phyloP scores from a whole-genome alignment of 805 yeast genomes.

The Lipomyces sp. region DNA sequence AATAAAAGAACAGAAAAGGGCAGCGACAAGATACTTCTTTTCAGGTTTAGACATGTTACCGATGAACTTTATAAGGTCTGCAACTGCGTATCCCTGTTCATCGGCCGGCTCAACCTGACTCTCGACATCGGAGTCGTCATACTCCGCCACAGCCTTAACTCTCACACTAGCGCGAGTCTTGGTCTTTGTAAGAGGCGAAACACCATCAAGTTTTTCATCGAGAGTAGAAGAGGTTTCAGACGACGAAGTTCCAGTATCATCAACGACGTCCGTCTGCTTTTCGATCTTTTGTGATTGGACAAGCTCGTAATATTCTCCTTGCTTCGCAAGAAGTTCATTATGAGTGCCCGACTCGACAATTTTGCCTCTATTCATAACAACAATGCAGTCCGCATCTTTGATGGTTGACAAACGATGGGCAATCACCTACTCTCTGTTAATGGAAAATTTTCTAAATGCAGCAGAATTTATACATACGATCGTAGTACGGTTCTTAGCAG shows the following conservation, averaged over 20 bases:
- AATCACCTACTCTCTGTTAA: constrained; percentile 53
- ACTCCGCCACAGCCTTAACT: constrained; percentile 1
- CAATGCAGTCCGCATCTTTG: constrained; percentile 56
- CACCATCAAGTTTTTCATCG: constrained; percentile 8
- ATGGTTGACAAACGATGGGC: constrained; percentile 91
- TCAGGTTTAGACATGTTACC: constrained; percentile 17
- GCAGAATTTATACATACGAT: constrained; percentile 64
- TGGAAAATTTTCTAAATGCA: constrained; percentile 44
- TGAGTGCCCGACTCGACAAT: constrained; percentile 50
- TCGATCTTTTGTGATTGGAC: constrained; percentile 40
- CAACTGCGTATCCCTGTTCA: constrained; percentile 11
- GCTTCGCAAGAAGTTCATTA: constrained; percentile 35
- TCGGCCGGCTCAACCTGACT: not conserved
- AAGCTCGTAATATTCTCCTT: constrained; percentile 37
- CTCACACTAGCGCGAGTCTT: constrained; percentile 20
- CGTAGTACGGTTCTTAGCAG: constrained; percentile 45
- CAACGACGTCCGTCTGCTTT: constrained; percentile 1
- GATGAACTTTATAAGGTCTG: constrained; percentile 20
- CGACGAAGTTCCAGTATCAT: not conserved
- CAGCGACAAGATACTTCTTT: constrained; percentile 14
- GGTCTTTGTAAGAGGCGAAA: constrained; percentile 4
- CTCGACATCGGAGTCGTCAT: constrained; percentile 4
- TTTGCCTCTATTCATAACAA: constrained; percentile 51
- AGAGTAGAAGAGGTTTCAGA: constrained; percentile 10
- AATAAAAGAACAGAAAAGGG: constrained; percentile 21